These are phyloP conservation scores for Aspergillus aculeatinus DNA, from an alignment of 2,329 filamentous ascomycete species.

Conservation along the genomic window DNA sequence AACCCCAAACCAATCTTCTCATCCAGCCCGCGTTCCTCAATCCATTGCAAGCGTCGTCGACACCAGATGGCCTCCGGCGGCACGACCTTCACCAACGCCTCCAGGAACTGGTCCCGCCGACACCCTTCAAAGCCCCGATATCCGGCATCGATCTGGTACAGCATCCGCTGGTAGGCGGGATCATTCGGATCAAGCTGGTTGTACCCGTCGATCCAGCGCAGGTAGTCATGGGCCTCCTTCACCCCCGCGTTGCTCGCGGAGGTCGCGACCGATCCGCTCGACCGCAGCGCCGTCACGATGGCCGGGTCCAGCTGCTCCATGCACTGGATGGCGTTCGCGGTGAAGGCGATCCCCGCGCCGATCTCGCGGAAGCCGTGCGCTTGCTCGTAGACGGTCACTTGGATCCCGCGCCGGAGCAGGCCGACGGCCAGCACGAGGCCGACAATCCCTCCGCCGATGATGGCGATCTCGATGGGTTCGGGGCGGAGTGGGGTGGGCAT, in stretches of 20 bases:
- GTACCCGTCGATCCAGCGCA: conserved; percentile 20
- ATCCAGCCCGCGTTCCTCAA: conserved; percentile 10
- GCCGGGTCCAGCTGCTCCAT: conserved; percentile 54
- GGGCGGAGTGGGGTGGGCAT: too few species aligned
- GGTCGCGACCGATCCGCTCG: too few species aligned
- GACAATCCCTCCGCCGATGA: conserved; percentile 60
- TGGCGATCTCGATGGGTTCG: conserved; percentile 47
- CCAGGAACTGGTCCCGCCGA: conserved; percentile 35
- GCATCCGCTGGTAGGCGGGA: conserved; percentile 16
- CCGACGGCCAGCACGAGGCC: conserved; percentile 56
- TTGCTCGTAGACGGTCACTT: conserved; percentile 57
- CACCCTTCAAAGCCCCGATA: conserved; percentile 35
- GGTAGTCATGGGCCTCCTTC: conserved; percentile 33
- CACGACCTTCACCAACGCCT: conserved; percentile 32
- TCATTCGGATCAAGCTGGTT: neutral
- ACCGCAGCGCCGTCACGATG: conserved; percentile 11
- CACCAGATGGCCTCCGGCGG: conserved; percentile 33
- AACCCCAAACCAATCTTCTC: conserved; percentile 22
- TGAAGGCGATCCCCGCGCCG: conserved; percentile 58
- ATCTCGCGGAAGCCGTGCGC: conserved; percentile 57
- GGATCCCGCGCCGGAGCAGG: conserved; percentile 47
- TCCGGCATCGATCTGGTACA: conserved; percentile 32
- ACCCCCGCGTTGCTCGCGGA: conserved; percentile 25
- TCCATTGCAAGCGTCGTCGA: conserved; percentile 29
- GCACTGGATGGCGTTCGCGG: conserved; percentile 56